These are phyloP conservation scores for Dryas drummondii DNA, from an alignment of 306 rosid species.

Conservation along the genomic window DNA sequence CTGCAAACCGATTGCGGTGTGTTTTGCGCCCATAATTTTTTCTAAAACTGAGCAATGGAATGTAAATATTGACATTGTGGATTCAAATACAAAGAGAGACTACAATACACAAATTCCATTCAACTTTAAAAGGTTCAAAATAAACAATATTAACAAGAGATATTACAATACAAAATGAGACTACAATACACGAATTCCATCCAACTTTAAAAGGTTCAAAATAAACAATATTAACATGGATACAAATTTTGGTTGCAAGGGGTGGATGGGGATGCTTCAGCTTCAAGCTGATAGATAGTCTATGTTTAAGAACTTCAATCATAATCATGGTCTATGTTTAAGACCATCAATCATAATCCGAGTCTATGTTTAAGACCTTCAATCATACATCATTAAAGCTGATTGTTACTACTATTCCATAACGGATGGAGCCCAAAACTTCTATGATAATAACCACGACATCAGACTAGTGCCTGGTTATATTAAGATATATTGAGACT, in stretches of 20 bases:
- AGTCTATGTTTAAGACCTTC: no score
- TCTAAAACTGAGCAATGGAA: not conserved
- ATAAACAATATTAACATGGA: not conserved
- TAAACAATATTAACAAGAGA: not conserved
- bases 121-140: not conserved
- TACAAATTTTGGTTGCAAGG: not conserved
- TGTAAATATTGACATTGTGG: not conserved
- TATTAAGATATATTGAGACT: not conserved
- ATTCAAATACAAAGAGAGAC: not conserved
- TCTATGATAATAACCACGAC: not conserved
- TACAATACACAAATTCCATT: not conserved
- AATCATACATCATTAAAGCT: not conserved
- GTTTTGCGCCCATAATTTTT: not conserved
- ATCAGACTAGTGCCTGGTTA: not conserved
- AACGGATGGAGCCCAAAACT: not conserved
- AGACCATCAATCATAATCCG: no score
- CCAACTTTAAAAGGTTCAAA: not conserved
- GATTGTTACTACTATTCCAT: not conserved
- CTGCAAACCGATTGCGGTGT: not conserved
- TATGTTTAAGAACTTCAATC: no score
- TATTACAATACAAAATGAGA: not conserved
- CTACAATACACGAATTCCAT: not conserved
- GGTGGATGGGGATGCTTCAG: not conserved
- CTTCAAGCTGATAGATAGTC: no score
- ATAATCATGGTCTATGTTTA: no score